Evolutionary conservation across 2,329 filamentous ascomycete species (phyloP).

Genomic region (Harringtonia lauricola): DNA sequence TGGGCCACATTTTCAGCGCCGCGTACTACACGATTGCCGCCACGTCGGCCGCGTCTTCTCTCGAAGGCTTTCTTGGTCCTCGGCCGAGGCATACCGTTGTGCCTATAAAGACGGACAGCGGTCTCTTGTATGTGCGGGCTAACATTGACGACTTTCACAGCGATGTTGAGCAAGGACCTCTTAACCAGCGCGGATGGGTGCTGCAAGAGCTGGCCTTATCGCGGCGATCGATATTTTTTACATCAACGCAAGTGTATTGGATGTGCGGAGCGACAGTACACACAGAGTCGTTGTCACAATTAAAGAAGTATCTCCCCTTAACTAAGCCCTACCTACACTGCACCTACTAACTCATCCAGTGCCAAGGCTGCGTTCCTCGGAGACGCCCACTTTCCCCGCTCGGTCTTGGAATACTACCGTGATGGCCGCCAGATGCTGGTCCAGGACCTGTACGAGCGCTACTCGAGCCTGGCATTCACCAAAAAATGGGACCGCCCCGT

Average conservation of each 20-base stretch:
- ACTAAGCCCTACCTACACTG: no score
- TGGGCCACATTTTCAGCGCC: conserved; percentile 17
- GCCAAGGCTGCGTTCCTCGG: no score
- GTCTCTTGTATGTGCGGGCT: conserved; percentile 17
- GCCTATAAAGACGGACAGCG: background rate
- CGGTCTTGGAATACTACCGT: no score
- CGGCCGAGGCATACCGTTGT: conserved; percentile 1
- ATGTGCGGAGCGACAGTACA: conserved; percentile 24
- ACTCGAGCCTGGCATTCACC: no score
- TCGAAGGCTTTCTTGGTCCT: conserved; percentile 14
- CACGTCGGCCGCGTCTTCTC: conserved; percentile 7
- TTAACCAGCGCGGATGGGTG: conserved; percentile 27
- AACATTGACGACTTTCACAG: conserved; percentile 22
- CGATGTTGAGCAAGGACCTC: conserved; percentile 17
- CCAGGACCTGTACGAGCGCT: no score
- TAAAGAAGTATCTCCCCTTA: conserved; percentile 18
- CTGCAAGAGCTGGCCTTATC: conserved; percentile 27
- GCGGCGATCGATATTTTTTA: conserved; percentile 25
- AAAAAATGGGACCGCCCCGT: no score
- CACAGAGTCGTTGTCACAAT: conserved; percentile 21
- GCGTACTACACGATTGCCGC: conserved; percentile 18
- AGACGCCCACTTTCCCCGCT: no score
- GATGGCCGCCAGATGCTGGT: no score
- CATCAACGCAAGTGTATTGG: conserved; percentile 23
- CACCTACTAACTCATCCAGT: no score